Conservation (phyloP, 163 green algal species). For the Scenedesmus sp. region DNA sequence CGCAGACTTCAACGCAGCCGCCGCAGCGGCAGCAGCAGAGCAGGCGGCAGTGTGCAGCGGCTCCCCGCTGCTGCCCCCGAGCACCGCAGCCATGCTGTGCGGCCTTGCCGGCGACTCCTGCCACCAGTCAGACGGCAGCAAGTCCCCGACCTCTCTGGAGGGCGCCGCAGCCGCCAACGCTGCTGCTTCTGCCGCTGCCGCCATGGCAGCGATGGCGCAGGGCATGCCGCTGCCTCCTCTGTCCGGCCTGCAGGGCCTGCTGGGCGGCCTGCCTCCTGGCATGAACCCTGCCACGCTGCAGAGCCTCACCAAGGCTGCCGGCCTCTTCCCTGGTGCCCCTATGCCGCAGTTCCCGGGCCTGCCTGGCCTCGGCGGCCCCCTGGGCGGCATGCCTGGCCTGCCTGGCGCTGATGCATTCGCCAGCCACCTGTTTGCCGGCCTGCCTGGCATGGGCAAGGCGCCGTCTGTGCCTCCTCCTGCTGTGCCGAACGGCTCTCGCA, state of each 20-base stretch:
- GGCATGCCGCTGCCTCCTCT: conserved; percentile 43
- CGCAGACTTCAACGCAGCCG: conserved; percentile 48
- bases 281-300: conserved; percentile 20
- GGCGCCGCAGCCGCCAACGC: not conserved
- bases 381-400: not conserved
- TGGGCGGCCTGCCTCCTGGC: conserved; percentile 23
- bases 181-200: conserved; percentile 36
- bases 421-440: conserved; percentile 26
- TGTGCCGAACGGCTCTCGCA: conserved; percentile 29
- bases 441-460: conserved; percentile 22
- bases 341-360: conserved; percentile 35
- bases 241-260: conserved; percentile 17
- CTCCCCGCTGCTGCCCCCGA: conserved; percentile 10
- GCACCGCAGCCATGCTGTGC: conserved; percentile 21
- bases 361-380: not conserved
- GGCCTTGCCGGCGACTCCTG: not conserved
- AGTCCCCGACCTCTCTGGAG: conserved; percentile 34
- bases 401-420: conserved; percentile 20
- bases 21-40: conserved; percentile 31
- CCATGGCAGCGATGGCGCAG: conserved; percentile 32
- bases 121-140: not conserved
- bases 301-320: conserved; percentile 32
- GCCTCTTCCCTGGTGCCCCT: conserved; percentile 14
- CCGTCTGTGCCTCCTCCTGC: not conserved
- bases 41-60: conserved; percentile 14